A percentile compares a stretch with the other conserved stretches of the same genome.
phyloP scores from a whole-genome alignment of 1,284 basidiomycete species.

The Cutaneotrichosporon cutaneum region DNA sequence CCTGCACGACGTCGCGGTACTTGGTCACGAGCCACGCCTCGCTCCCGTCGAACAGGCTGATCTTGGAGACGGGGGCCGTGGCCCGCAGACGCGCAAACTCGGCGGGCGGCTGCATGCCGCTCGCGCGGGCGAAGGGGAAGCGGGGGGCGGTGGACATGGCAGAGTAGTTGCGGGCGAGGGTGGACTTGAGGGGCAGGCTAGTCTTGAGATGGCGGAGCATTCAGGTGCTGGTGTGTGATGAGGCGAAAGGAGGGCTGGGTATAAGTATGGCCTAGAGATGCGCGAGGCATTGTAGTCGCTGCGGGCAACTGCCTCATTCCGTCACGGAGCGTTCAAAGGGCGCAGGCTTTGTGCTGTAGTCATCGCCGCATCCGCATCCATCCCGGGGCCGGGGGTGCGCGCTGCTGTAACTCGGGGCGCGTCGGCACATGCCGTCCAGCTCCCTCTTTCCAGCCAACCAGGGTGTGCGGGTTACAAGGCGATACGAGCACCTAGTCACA shows the following conservation, averaged over 20 bases:
- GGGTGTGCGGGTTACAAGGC: not conserved
- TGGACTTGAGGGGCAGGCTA: not conserved
- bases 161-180: not conserved
- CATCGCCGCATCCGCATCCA: too few relatives aligned
- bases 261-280: not conserved
- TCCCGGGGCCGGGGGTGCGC: not conserved
- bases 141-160: not conserved
- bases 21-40: conserved; percentile 20
- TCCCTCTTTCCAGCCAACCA: not conserved
- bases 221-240: not conserved
- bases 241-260: not conserved
- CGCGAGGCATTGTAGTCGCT: too few relatives aligned
- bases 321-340: not conserved
- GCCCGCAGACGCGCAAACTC: conserved; percentile 14
- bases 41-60: conserved; percentile 15
- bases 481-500: not conserved
- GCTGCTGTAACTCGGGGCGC: not conserved
- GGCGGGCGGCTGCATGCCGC: conserved; percentile 19
- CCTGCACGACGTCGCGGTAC: conserved; percentile 16
- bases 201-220: not conserved
- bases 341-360: too few relatives aligned
- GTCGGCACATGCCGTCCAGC: too few relatives aligned
- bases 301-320: not conserved
- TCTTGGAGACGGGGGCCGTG: conserved; percentile 15
- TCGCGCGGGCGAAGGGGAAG: conserved; percentile 18